phyloP scores from a whole-genome alignment of 2,329 filamentous ascomycete genomes.

The Coniella lustricola region DNA sequence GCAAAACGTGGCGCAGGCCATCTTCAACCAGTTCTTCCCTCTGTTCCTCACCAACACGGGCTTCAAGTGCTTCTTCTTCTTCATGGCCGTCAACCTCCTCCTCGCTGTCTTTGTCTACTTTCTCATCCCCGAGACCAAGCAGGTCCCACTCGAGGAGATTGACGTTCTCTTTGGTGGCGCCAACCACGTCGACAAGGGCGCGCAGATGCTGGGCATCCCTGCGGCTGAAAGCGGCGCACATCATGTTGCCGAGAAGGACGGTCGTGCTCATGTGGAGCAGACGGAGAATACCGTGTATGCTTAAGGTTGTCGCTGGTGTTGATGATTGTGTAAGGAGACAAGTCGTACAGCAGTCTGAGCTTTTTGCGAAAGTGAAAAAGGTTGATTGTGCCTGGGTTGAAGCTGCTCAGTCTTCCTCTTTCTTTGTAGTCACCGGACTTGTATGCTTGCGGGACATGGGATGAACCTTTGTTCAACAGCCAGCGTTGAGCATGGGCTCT shows the following conservation, averaged over 20 bases:
- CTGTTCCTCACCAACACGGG: conserved; percentile 49
- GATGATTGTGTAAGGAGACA: neutral
- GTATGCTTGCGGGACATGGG: too few relatives aligned
- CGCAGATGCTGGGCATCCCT: conserved; percentile 32
- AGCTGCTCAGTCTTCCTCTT: too few relatives aligned
- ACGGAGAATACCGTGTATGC: conserved; percentile 4
- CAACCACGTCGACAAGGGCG: conserved; percentile 49
- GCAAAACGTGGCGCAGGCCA: conserved; percentile 54
- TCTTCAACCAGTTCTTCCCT: conserved; percentile 61
- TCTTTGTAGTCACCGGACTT: too few relatives aligned
- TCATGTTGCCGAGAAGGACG: conserved; percentile 18
- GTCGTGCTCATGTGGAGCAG: conserved; percentile 10
- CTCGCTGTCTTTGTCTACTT: conserved; percentile 39
- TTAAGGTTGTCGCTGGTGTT: neutral
- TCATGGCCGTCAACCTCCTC: conserved; percentile 36
- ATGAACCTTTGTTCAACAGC: neutral
- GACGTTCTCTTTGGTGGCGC: conserved; percentile 48
- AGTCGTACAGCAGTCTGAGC: too few relatives aligned
- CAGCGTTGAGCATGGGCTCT: too few relatives aligned
- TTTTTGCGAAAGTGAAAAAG: too few relatives aligned
- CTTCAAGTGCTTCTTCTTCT: conserved; percentile 35
- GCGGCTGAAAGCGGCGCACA: conserved; percentile 15
- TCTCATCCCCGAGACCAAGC: conserved; percentile 40
- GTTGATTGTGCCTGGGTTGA: too few relatives aligned
- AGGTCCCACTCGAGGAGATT: conserved; percentile 47